Evolutionary conservation across 441 rosid genomes (phyloP).

Genomic region (Pelargonium myrrhifolium): DNA sequence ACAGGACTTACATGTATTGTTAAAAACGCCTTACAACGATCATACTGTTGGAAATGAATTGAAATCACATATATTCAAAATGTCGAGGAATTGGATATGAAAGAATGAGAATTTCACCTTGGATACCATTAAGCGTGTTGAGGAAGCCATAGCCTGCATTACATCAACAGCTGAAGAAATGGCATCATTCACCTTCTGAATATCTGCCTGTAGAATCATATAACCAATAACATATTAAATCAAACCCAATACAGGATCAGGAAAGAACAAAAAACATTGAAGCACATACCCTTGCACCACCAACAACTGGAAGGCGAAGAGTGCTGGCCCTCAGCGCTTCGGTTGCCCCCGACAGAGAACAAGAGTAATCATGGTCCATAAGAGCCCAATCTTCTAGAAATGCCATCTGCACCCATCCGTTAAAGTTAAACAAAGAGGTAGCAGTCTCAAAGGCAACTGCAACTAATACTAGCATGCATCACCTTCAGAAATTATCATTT

Average conservation of each 20-base stretch:
- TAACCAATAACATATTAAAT: slow-evolving; percentile 2
- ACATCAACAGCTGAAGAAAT: slow-evolving; percentile 77
- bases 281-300: slow-evolving; percentile 57
- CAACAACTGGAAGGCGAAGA: slow-evolving; percentile 75
- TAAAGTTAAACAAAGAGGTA: slow-evolving; percentile 11
- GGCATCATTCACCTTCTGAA: slow-evolving; percentile 63
- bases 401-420: slow-evolving; percentile 41
- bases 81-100: not conserved
- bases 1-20: too few relatives aligned
- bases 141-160: slow-evolving; percentile 80
- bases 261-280: slow-evolving; percentile 7
- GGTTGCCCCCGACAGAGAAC: slow-evolving; percentile 61
- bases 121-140: slow-evolving; percentile 47
- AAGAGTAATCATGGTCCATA: slow-evolving; percentile 46
- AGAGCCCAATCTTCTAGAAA: slow-evolving; percentile 57
- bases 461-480: too few relatives aligned
- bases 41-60: too few relatives aligned
- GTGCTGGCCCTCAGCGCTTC: slow-evolving; percentile 79
- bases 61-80: too few relatives aligned
- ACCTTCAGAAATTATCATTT: too few relatives aligned
- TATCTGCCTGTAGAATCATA: slow-evolving; percentile 50
- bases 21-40: too few relatives aligned
- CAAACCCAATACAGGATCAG: slow-evolving; percentile 11
- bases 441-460: too few relatives aligned
- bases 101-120: slow-evolving; percentile 37